Base-by-base conservation (phyloP, 768 basidiomycete species). In the Lentinula detonsa region DNA sequence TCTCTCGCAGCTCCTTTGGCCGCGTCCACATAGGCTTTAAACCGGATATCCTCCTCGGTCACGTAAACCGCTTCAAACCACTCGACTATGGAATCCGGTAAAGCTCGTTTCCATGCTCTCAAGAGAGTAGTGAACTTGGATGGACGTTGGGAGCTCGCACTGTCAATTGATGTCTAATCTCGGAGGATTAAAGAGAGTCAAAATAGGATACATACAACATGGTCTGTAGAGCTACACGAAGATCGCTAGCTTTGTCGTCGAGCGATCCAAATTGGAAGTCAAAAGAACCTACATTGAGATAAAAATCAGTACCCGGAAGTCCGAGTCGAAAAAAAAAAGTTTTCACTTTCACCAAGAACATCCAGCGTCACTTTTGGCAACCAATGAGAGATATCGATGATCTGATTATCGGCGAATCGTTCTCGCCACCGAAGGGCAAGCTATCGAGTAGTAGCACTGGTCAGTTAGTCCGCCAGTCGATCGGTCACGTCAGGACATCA, bases 341-440 rank as follows among this genome's bases (percentile, higher is more conserved):
- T 11, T 13, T 28, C 62, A 76, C 75, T 70, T 64, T 73, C 70
- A 1, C 74, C 74, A 31, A 74, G 72, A 34, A 71, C 72, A 60
- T 76, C 74, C 23, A 76, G 60, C 1, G 74, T 74, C 0, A 72
- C 72, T 6, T 71, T 67, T n/a, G 67, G 66, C 8, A 74, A 59
- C 66, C 69, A 68, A 28, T 62, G 49, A 28, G 66, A 64, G 2
- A 73, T 57, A 28, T 72, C 65, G 15, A 74, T 34, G 21, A 68
- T 64, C 4, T 55, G 51, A 11, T 63, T 64, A 56, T 56, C 39
- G 11, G 35, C 63, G 11, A 71, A 49, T 23, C 53, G 53, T 23
- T 69, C 69, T 39, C 68, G 66, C 69, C 65, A 69, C 56, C 60
- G 57, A 13, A 72, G 42, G 35, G 67, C 57, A 13, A 70, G 68